Evolutionary conservation across 2,329 filamentous ascomycete species (phyloP).

Genomic region (Aspergillus caelatus): DNA sequence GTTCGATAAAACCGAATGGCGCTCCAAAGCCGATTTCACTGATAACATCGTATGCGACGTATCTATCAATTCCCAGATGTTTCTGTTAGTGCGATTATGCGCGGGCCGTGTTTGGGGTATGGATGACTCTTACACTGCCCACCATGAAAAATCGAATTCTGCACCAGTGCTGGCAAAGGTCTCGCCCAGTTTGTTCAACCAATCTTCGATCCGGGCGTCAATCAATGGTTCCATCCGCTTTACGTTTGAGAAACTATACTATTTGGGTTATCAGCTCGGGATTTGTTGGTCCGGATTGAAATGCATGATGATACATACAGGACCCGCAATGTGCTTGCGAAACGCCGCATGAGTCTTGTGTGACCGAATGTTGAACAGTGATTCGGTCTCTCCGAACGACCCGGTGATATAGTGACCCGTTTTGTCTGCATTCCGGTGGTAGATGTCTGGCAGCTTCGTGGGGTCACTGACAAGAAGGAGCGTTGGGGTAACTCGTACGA

Average conservation of each 20-base stretch:
- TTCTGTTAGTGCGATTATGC: background rate
- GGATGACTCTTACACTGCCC: slow-evolving; percentile 48
- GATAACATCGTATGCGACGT: slow-evolving; percentile 62
- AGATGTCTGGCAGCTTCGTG: slow-evolving; percentile 59
- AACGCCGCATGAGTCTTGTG: slow-evolving; percentile 54
- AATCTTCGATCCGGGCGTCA: slow-evolving; percentile 54
- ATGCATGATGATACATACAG: slow-evolving; percentile 31
- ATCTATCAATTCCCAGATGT: slow-evolving; percentile 29
- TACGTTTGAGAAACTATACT: slow-evolving; percentile 60
- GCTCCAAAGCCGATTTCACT: slow-evolving; percentile 59
- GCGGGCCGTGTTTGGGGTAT: background rate
- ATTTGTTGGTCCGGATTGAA: background rate
- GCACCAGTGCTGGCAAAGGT: slow-evolving; percentile 50
- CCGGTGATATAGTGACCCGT: slow-evolving; percentile 62
- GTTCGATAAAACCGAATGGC: slow-evolving; percentile 59
- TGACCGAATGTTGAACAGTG: slow-evolving; percentile 61
- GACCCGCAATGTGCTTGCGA: slow-evolving; percentile 57
- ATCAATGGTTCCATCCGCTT: slow-evolving; percentile 63
- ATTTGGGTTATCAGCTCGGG: slow-evolving; percentile 8
- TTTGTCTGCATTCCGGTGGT: slow-evolving; percentile 59
- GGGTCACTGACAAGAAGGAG: slow-evolving; percentile 58
- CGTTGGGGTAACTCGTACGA: slow-evolving; percentile 57
- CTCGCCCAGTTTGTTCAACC: slow-evolving; percentile 52
- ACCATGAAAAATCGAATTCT: slow-evolving; percentile 58
- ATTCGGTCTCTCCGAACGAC: slow-evolving; percentile 58